Conservation (phyloP, 768 basidiomycete genomes). For the Podaxis sp. region DNA sequence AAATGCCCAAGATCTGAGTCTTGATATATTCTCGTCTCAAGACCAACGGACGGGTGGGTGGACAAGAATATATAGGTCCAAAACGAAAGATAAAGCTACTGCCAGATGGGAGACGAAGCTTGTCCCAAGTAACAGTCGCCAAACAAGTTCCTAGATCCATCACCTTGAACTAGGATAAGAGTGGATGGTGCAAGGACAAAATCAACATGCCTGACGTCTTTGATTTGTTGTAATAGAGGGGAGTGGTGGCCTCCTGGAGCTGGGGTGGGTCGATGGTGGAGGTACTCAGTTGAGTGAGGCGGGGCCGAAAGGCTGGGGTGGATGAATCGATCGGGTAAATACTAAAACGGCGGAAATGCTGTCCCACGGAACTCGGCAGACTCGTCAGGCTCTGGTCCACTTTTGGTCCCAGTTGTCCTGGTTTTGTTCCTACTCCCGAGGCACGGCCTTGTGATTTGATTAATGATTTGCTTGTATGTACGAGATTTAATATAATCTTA, state of each 20-base stretch:
- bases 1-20: no score
- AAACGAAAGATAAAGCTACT: no score
- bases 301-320: neutral
- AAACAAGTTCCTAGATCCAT: neutral
- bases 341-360: neutral
- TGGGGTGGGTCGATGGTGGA: neutral
- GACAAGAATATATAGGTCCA: no score
- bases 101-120: neutral
- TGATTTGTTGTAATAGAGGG: neutral
- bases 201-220: slow-evolving; percentile 7
- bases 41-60: no score
- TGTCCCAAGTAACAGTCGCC: neutral
- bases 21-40: no score
- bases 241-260: no score
- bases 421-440: neutral
- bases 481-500: no score
- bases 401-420: neutral
- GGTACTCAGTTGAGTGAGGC: neutral
- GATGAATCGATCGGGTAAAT: neutral
- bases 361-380: no score
- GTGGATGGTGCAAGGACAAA: neutral
- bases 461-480: no score
- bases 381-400: neutral
- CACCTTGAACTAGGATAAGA: slow-evolving; percentile 4
- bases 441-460: no score